phyloP scores from a whole-genome alignment of 2,329 filamentous ascomycete genomes.

The Fusarium newnesense region DNA sequence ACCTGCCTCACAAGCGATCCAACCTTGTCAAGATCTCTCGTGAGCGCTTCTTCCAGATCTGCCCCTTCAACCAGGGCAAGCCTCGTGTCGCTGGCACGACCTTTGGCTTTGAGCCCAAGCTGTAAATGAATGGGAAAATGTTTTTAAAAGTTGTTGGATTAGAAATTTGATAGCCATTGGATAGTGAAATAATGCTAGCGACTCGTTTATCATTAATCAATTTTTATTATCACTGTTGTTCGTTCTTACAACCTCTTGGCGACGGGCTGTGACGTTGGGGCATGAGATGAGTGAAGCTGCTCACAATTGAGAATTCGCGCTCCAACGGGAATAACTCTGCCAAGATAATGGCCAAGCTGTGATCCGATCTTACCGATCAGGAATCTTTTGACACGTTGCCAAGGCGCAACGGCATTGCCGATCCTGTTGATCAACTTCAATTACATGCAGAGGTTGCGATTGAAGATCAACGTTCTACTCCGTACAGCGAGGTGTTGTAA shows the following conservation, averaged over 20 bases:
- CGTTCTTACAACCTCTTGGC: conserved; percentile 5
- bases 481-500: background rate
- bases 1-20: conserved; percentile 77
- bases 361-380: conserved; percentile 25
- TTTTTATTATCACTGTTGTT: background rate
- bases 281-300: background rate
- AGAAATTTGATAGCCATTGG: background rate
- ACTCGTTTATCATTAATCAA: conserved; percentile 7
- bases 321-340: conserved; percentile 11
- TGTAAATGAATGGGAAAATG: background rate
- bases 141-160: background rate
- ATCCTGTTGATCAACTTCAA: conserved; percentile 12
- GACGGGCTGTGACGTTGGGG: background rate
- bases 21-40: conserved; percentile 72
- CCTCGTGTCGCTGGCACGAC: conserved; percentile 64
- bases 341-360: conserved; percentile 1
- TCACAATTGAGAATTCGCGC: background rate
- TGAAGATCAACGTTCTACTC: background rate
- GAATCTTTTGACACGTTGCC: conserved; percentile 5
- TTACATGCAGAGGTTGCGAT: background rate
- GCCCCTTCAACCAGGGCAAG: conserved; percentile 65
- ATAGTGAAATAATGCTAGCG: conserved; percentile 17
- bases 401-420: conserved; percentile 1
- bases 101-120: conserved; percentile 63
- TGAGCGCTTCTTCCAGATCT: conserved; percentile 76